phyloP scores from a whole-genome alignment of 306 rosid genomes.

The Pueraria montana region DNA sequence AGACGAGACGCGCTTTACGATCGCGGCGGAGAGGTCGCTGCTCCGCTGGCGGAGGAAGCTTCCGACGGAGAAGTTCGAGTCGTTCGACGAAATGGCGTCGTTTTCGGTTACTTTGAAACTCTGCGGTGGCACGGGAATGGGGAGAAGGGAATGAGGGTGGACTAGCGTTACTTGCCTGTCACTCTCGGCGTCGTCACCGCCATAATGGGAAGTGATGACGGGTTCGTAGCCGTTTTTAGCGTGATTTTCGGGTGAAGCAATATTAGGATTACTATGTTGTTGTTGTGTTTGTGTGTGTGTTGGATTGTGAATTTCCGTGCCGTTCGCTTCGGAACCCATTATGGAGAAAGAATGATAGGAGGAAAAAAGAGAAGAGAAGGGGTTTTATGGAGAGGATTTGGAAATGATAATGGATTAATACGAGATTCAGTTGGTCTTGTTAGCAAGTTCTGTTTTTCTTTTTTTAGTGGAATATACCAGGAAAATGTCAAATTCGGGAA shows the following conservation, averaged over 20 bases:
- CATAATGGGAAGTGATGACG: neutral
- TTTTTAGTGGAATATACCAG: neutral
- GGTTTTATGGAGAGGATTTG: constrained; percentile 25
- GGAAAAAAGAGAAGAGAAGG: neutral
- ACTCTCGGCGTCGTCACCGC: neutral
- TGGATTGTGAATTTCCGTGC: constrained; percentile 35
- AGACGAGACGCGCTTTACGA: constrained; percentile 67
- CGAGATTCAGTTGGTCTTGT: neutral
- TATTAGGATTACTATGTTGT: neutral
- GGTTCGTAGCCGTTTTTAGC: constrained; percentile 12
- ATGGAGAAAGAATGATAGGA: neutral
- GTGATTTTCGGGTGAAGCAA: constrained; percentile 31
- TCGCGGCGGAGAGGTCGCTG: constrained; percentile 66
- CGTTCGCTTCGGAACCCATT: constrained; percentile 53
- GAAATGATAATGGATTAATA: neutral
- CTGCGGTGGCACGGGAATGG: constrained; percentile 78
- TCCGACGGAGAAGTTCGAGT: constrained; percentile 53
- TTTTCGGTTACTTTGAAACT: neutral
- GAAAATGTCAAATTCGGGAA: constrained; percentile 46
- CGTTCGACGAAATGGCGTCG: constrained; percentile 20
- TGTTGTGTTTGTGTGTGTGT: neutral
- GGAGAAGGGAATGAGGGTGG: constrained; percentile 76
- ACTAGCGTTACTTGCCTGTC: constrained; percentile 9
- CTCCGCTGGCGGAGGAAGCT: constrained; percentile 73
- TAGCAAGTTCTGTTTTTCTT: neutral